These are phyloP conservation scores for Arabidopsis thaliana DNA, from an alignment of 345 rosid species.

Conservation along the genomic window TAIR10.1 NC_003071.7:9270001-9270500, in stretches of 20 bases:
- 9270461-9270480: too few relatives aligned
- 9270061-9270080: too few relatives aligned
- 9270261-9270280: background rate
- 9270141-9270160: background rate
- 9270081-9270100: background rate
- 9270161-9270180: background rate
- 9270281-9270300: background rate
- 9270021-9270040: too few relatives aligned
- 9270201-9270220: background rate
- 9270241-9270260: too few relatives aligned
- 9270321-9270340: background rate
- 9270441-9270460: conserved; percentile 44
- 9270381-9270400: background rate
- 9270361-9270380: too few relatives aligned
- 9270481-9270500: conserved; percentile 65
- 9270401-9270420: background rate
- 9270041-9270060: too few relatives aligned
- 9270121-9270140: background rate
- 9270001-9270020: too few relatives aligned
- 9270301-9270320: conserved; percentile 15
- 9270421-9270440: background rate
- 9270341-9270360: background rate
- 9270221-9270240: background rate
- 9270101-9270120: background rate
- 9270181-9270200: background rate